These are phyloP conservation scores for Daldinia eschscholtzii DNA, from an alignment of 2,329 filamentous ascomycete genomes.

Conservation along the genomic window DNA sequence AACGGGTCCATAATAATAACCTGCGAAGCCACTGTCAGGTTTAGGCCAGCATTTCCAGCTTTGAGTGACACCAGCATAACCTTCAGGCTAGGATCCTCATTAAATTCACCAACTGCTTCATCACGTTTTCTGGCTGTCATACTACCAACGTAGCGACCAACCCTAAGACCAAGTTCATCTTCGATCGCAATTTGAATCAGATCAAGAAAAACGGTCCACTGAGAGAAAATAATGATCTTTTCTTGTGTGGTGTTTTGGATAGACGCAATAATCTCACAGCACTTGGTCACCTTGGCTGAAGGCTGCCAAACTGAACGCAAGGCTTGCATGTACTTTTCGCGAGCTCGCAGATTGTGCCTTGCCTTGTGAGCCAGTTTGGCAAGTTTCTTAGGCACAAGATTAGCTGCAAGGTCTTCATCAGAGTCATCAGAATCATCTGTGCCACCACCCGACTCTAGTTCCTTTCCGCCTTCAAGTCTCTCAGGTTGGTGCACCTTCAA, in stretches of 20 bases:
- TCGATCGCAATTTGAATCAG: slow-evolving; percentile 79
- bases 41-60: slow-evolving; percentile 87
- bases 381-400: slow-evolving; percentile 55
- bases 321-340: slow-evolving; percentile 76
- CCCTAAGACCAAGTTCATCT: slow-evolving; percentile 64
- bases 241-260: slow-evolving; percentile 65
- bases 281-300: slow-evolving; percentile 80
- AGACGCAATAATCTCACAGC: slow-evolving; percentile 71
- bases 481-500: slow-evolving; percentile 77
- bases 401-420: slow-evolving; percentile 52
- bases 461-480: slow-evolving; percentile 52
- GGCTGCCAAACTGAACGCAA: slow-evolving; percentile 77
- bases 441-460: slow-evolving; percentile 55
- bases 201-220: slow-evolving; percentile 84
- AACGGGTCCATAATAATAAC: slow-evolving; percentile 94
- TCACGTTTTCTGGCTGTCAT: slow-evolving; percentile 77
- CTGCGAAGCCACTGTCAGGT: slow-evolving; percentile 83
- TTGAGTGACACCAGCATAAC: slow-evolving; percentile 84
- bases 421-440: slow-evolving; percentile 53
- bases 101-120: slow-evolving; percentile 75
- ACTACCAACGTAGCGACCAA: slow-evolving; percentile 80
- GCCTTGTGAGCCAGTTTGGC: slow-evolving; percentile 73
- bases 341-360: slow-evolving; percentile 72
- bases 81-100: slow-evolving; percentile 67
- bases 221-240: slow-evolving; percentile 86